Evolutionary conservation across 345 rosid species (phyloP), one percentile per base, ranked within the genome.

Genomic region (Firmiana major): DNA sequence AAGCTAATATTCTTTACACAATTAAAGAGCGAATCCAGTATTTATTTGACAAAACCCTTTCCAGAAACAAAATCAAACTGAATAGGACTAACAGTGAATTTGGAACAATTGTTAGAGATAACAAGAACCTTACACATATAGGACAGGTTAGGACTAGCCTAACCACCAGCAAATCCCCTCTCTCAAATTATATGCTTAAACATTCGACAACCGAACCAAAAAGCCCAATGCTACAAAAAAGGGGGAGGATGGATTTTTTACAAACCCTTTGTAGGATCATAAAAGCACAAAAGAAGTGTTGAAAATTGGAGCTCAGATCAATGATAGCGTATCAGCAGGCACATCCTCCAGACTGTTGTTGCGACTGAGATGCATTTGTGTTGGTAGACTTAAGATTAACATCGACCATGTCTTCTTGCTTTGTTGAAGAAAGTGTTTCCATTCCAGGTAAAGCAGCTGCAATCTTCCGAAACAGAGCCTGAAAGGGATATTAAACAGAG

Each of bases 361-460:
- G 97, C 8, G 92, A 79, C 77, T 81, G 85, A 53, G 92, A 87
- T 17, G 90, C 76, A 70, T 90, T 90, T 59, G 93, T 53, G 75
- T 92, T 90, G 71, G 91, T 83, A 26, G 98, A 90, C 85, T 88
- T 92, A 65, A 93, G 97, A 83, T 93, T 93, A 48, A 93, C 98
- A 75, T 93, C 97, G 67, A 93, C 98, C 98, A 92, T 88, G 75
- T 92, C 98, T 80, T 93, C 98, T 81, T 90, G 97, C 86, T 90
- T 91, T 13, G 94, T 89, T 51, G 97, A 92, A 51, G 97, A 90
- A 71, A 93, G 89, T 68, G 98, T 92, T 81, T 93, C 98, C 97
- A 92, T 93, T 73, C 98, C 98, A 0, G 98, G 98, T 69, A 93
- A 87, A 63, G 98, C 98, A 70, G 94, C 94, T 24, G 97, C 98